These are phyloP conservation scores for Danielozyma ontarioensis DNA, from an alignment of 805 yeast genomes.

Conservation along the genomic window DNA sequence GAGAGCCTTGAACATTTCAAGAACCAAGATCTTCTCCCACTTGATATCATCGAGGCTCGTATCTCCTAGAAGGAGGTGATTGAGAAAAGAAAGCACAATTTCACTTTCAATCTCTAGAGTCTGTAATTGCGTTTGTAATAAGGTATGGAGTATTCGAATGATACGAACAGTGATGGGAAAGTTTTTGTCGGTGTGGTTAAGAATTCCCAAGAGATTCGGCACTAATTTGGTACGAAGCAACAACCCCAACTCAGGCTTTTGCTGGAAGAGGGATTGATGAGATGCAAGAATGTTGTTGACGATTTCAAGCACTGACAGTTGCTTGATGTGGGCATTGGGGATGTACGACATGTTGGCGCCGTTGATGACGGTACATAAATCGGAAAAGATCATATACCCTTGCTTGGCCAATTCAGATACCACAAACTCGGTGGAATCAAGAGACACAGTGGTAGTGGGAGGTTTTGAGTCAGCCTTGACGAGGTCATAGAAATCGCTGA, in stretches of 20 bases:
- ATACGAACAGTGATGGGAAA: slow-evolving; percentile 74
- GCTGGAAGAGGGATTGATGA: slow-evolving; percentile 50
- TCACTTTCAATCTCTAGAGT: slow-evolving; percentile 74
- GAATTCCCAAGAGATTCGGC: slow-evolving; percentile 67
- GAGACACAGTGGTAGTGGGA: neutral
- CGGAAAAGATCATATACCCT: slow-evolving; percentile 63
- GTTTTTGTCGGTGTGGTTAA: slow-evolving; percentile 48
- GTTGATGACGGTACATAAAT: slow-evolving; percentile 65
- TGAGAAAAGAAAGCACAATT: slow-evolving; percentile 68
- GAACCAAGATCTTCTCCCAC: slow-evolving; percentile 73
- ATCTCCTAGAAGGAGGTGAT: slow-evolving; percentile 61
- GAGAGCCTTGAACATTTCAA: slow-evolving; percentile 66
- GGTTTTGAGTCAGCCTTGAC: slow-evolving; percentile 7
- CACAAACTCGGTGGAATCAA: neutral
- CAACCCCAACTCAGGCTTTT: slow-evolving; percentile 60
- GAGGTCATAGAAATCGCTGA: slow-evolving; percentile 73
- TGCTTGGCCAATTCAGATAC: slow-evolving; percentile 50
- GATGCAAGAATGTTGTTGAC: slow-evolving; percentile 72
- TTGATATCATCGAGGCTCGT: slow-evolving; percentile 3
- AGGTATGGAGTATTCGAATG: slow-evolving; percentile 60
- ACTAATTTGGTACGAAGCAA: slow-evolving; percentile 64
- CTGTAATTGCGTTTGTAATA: slow-evolving; percentile 53
- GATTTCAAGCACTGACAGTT: slow-evolving; percentile 68
- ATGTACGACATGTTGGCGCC: slow-evolving; percentile 52
- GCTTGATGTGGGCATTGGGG: slow-evolving; percentile 50